Base-by-base conservation (phyloP, 768 basidiomycete species). In the Macrolepiota albuminosa region DNA sequence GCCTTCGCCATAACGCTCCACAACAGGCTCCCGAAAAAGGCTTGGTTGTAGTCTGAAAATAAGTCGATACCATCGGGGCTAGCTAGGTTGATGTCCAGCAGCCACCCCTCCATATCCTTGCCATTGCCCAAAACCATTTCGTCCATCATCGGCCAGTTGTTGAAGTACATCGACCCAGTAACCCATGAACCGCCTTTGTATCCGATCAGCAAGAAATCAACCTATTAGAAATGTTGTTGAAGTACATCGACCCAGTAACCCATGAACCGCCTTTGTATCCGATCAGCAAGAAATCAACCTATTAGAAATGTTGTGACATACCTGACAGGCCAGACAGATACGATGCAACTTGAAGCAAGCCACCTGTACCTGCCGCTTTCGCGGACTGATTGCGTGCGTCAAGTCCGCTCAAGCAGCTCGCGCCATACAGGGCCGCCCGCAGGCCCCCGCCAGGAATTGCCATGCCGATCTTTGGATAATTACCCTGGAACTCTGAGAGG, bases 401-500 rank as follows among this genome's bases (percentile, higher is more conserved):
- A 49, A 89, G 70, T 1, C 77, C 85, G 14, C 73, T 78, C 21
- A 87, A 65, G 54, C 82, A 79, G 9, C 78, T 87, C 0, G 86
- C 89, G 24, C 82, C 86, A 58, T 80, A 88, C 60, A 83, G 81
- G 0, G 87, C 87, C 0, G 88, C 82, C 42, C 91, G 77, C 43
- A 86, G 79, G 0, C 89, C 89, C 14, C 87, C 87, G 2, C 91
- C 91, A 26, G 86, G 85, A 10, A 89, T 72, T 1, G 88, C 88
- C 53, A 89, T 74, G 2, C 81, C 88, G 29, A 89, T 71, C 55
- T 75, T 79, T 9, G 85, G 82, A 57, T 81, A 77, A 29, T 71
- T 68, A 2, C 64, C 70, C 43, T 69, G 64, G 67, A 84, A 81
- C 0, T 63, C 59, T 14, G 75, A 64, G n/a, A 84, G 59, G 58